Conservation (phyloP, 2,329 filamentous ascomycete genomes). For the Arthroderma uncinatum region DNA sequence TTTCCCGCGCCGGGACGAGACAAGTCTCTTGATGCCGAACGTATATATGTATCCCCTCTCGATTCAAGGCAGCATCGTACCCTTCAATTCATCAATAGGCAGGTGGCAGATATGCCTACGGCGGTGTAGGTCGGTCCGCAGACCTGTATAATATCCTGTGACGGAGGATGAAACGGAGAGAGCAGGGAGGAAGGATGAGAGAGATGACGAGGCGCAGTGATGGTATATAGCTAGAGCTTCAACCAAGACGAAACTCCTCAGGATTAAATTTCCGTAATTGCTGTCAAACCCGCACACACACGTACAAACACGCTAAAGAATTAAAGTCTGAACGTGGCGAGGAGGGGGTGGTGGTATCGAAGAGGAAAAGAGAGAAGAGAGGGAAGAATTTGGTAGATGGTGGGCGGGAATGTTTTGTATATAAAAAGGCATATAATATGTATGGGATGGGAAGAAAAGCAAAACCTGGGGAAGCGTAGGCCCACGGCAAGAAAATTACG, state of each 20-base stretch:
- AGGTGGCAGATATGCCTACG: neutral
- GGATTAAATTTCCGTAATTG: neutral
- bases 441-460: neutral
- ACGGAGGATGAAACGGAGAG: neutral
- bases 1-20: neutral
- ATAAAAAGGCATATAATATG: neutral
- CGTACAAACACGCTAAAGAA: neutral
- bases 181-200: neutral
- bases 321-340: neutral
- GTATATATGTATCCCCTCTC: neutral
- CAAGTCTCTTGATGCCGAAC: neutral
- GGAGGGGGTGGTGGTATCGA: neutral
- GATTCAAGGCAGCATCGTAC: neutral
- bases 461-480: conserved; percentile 3
- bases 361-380: neutral
- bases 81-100: neutral
- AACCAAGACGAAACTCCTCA: neutral
- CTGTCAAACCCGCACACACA: neutral
- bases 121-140: neutral
- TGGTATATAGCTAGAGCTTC: neutral
- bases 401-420: neutral
- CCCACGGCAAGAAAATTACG: neutral
- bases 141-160: neutral
- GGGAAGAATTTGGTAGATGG: neutral
- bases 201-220: neutral